A percentile compares a stretch with the other conserved stretches of the same genome.
Evolutionary conservation across 139 green algal genomes (phyloP).

Genomic region (Coelastrella sp.): DNA sequence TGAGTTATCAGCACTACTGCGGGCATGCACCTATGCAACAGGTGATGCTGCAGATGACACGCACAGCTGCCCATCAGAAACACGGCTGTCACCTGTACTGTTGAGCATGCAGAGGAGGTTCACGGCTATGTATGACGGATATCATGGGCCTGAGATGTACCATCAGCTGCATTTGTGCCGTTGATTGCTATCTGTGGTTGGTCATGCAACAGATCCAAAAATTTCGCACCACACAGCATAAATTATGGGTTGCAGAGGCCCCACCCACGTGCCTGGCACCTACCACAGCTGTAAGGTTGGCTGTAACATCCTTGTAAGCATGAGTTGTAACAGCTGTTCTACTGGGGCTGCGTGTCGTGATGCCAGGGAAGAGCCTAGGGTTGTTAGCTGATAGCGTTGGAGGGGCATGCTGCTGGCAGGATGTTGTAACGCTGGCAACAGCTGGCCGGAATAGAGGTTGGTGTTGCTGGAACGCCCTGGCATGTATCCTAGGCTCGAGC

Average conservation of each 20-base stretch:
- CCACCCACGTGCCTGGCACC: background rate
- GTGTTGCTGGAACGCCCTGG: background rate
- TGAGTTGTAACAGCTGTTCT: background rate
- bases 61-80: no score
- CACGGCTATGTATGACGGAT: no score
- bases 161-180: no score
- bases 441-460: background rate
- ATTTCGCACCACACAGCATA: background rate
- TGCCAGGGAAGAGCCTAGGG: no score
- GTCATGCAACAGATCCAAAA: background rate
- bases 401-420: background rate
- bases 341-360: background rate
- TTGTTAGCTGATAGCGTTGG: slow-evolving; percentile 1
- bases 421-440: background rate
- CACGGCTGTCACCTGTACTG: no score
- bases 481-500: no score
- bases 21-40: background rate
- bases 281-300: background rate
- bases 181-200: no score
- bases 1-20: no score
- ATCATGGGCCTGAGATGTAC: no score
- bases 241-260: background rate
- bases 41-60: no score
- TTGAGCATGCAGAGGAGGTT: no score
- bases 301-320: background rate